A percentile compares a stretch with the other conserved stretches of the same genome.
phyloP scores from a whole-genome alignment of 2,329 filamentous ascomycete species.

The Trichoderma afroharzianum region DNA sequence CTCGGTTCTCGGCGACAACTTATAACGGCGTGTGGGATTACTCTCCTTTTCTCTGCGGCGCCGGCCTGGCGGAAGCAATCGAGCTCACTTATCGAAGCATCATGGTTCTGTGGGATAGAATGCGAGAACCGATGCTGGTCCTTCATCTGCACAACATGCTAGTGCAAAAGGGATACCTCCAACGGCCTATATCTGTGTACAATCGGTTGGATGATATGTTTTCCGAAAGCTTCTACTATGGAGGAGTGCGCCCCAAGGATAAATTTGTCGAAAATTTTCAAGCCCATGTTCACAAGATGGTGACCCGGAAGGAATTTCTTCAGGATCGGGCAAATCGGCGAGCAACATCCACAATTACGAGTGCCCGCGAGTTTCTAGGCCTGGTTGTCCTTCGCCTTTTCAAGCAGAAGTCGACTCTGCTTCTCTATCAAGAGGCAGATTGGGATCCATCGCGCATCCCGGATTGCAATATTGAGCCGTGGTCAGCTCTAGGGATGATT shows the following conservation, averaged over 20 bases:
- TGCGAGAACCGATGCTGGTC: conserved; percentile 37
- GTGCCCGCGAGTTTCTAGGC: not conserved
- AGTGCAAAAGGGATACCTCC: conserved; percentile 39
- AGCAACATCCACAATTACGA: not conserved
- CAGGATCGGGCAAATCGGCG: not conserved
- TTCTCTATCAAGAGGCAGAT: conserved; percentile 28
- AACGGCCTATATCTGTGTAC: conserved; percentile 32
- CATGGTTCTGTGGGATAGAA: conserved; percentile 38
- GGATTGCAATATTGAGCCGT: conserved; percentile 29
- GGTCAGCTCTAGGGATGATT: conserved; percentile 26
- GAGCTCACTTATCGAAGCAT: conserved; percentile 35
- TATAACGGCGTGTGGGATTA: conserved; percentile 46
- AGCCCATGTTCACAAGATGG: not conserved
- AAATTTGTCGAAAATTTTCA: conserved; percentile 14
- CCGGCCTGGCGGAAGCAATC: conserved; percentile 42
- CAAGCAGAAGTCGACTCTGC: conserved; percentile 32
- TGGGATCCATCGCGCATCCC: conserved; percentile 38
- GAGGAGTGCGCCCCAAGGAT: conserved; percentile 13
- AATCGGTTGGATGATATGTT: conserved; percentile 24
- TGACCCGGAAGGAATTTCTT: not conserved
- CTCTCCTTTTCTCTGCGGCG: conserved; percentile 47
- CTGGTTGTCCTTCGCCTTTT: conserved; percentile 29
- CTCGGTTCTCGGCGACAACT: conserved; percentile 39
- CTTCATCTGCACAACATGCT: conserved; percentile 49
- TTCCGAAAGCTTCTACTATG: conserved; percentile 17